phyloP scores from a whole-genome alignment of 78 protist genomes.

The Andalucia godoyi region DNA sequence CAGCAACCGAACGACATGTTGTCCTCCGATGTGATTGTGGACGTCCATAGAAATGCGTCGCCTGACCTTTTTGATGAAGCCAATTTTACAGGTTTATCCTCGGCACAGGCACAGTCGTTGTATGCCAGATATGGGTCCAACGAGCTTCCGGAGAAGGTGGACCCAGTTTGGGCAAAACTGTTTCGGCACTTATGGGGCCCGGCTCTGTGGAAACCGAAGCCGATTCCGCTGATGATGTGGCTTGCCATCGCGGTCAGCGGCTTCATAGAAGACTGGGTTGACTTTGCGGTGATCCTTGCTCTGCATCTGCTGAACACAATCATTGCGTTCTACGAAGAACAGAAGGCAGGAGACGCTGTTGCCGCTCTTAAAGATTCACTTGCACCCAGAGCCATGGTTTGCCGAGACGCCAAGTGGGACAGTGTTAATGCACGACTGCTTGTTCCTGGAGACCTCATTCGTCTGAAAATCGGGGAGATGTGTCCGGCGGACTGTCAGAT shows the following conservation, averaged over 20 bases:
- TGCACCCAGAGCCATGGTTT: conserved; percentile 24
- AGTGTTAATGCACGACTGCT: conserved; percentile 28
- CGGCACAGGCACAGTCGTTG: conserved; percentile 3
- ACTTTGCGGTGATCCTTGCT: conserved; percentile 37
- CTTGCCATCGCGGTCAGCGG: too few relatives aligned
- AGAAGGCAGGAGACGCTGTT: conserved; percentile 67
- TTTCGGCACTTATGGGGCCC: conserved; percentile 12
- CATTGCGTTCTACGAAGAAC: conserved; percentile 65
- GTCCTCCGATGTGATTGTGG: too few relatives aligned
- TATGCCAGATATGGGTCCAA: conserved; percentile 17
- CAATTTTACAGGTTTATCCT: not conserved
- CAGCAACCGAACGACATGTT: too few relatives aligned
- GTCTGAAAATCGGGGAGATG: conserved; percentile 57
- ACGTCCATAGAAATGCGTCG: too few relatives aligned
- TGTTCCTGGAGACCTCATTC: conserved; percentile 78
- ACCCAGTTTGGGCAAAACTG: not conserved
- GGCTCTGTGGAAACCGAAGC: too few relatives aligned
- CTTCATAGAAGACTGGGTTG: too few relatives aligned
- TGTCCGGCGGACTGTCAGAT: conserved; percentile 68
- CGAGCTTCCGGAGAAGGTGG: conserved; percentile 14
- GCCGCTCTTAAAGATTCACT: conserved; percentile 59
- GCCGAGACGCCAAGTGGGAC: conserved; percentile 41
- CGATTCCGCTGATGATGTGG: too few relatives aligned
- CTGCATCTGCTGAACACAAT: conserved; percentile 52
- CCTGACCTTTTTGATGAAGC: too few relatives aligned